A percentile compares a stretch with the other conserved stretches of the same genome.
These are phyloP conservation scores for Mucor lusitanicus DNA, from an alignment of 371 early-diverging fungal species.

Conservation along the genomic window DNA sequence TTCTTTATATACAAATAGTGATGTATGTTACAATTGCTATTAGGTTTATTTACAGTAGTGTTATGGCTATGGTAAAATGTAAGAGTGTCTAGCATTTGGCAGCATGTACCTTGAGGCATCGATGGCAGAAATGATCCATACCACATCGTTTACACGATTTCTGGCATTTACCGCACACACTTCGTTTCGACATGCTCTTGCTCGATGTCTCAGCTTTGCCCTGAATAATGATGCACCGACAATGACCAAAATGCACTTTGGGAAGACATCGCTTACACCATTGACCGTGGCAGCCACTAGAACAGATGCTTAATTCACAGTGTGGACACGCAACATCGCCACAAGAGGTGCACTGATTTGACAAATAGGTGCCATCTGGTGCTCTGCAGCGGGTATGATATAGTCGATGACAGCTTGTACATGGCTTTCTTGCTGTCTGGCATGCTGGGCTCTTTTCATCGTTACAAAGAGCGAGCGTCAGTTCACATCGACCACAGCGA, in stretches of 20 bases:
- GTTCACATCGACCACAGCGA: constrained; percentile 18
- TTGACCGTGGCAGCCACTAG: constrained; percentile 19
- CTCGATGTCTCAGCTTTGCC: background rate
- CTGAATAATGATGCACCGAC: constrained; percentile 18
- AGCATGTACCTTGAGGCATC: constrained; percentile 14
- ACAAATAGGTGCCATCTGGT: constrained; percentile 10
- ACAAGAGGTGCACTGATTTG: constrained; percentile 23
- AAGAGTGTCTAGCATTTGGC: constrained; percentile 3
- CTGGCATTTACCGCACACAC: constrained; percentile 14
- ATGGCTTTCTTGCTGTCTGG: constrained; percentile 10
- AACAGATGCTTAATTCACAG: constrained; percentile 15
- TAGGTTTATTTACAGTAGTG: background rate
- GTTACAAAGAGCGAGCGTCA: constrained; percentile 15
- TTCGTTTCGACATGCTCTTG: constrained; percentile 9
- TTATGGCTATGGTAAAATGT: background rate
- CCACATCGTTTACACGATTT: constrained; percentile 5
- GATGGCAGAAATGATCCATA: constrained; percentile 8
- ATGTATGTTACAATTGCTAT: background rate
- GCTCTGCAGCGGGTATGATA: constrained; percentile 20
- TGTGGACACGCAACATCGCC: constrained; percentile 18
- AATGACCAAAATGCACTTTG: constrained; percentile 3
- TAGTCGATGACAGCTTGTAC: constrained; percentile 14
- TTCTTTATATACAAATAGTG: background rate
- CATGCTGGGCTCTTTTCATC: constrained; percentile 3
- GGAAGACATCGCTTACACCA: constrained; percentile 18